These are phyloP conservation scores for Saccharomyces hybrid DNA, from an alignment of 1,139 yeast genomes.

Conservation along the genomic window DNA sequence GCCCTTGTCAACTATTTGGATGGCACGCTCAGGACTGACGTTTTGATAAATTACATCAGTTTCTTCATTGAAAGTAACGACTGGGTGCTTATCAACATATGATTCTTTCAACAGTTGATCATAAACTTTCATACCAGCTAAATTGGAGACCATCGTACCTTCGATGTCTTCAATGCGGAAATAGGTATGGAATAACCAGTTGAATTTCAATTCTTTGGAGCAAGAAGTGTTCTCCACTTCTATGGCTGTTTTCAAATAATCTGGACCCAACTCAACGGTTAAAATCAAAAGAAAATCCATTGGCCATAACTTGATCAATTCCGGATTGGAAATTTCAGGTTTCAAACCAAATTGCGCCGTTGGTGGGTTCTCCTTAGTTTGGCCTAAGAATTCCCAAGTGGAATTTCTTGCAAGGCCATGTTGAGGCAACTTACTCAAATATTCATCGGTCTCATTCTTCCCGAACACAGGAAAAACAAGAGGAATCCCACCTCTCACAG, in stretches of 20 bases:
- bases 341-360: conserved; percentile 85
- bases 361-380: conserved; percentile 50
- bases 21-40: conserved; percentile 45
- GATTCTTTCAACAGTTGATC: conserved; percentile 64
- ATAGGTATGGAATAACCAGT: conserved; percentile 93
- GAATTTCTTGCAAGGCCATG: conserved; percentile 94
- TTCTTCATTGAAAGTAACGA: conserved; percentile 67
- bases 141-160: conserved; percentile 67
- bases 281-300: conserved; percentile 71
- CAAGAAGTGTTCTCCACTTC: conserved; percentile 67
- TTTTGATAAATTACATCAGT: conserved; percentile 75
- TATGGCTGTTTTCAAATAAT: conserved; percentile 56
- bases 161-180: conserved; percentile 67
- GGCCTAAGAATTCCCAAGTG: conserved; percentile 89
- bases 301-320: conserved; percentile 50
- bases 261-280: conserved; percentile 50
- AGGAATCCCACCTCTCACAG: conserved; percentile 97
- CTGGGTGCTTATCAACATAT: conserved; percentile 66
- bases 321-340: conserved; percentile 65
- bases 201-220: conserved; percentile 58
- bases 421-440: conserved; percentile 61
- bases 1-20: conserved; percentile 64
- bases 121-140: conserved; percentile 59
- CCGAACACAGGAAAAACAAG: conserved; percentile 95
- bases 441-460: conserved; percentile 42